These are phyloP conservation scores for Deakozyma indianensis DNA, from an alignment of 805 yeast genomes.

Conservation along the genomic window DNA sequence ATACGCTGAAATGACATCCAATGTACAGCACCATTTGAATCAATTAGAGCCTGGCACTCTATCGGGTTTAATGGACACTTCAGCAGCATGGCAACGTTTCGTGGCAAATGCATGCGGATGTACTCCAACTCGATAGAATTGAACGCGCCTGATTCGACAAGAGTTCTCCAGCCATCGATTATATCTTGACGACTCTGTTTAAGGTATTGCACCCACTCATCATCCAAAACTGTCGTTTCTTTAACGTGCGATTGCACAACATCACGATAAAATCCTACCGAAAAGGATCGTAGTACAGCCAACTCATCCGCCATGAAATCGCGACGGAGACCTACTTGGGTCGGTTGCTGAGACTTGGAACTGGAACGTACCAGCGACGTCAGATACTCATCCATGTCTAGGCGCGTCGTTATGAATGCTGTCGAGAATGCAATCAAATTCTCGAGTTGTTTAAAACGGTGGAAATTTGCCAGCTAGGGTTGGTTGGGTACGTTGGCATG, in stretches of 20 bases:
- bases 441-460: no score
- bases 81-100: conserved; percentile 1
- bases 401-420: neutral
- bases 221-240: neutral
- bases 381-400: neutral
- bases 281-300: neutral
- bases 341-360: neutral
- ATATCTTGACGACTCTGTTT: neutral
- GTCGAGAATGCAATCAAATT: neutral
- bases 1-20: neutral
- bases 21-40: neutral
- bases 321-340: neutral
- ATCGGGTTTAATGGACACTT: neutral
- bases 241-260: neutral
- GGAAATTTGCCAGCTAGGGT: no score
- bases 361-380: neutral
- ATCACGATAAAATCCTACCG: neutral
- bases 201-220: neutral
- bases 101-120: conserved; percentile 1
- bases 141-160: neutral
- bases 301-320: neutral
- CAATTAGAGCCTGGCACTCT: neutral
- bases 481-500: no score
- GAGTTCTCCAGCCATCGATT: neutral
- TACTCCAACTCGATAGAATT: neutral